Percentiles rank a stretch among this genome's conserved stretches.
Evolutionary conservation across 2,329 filamentous ascomycete species (phyloP).

Genomic region (Cladosporium sp.): DNA sequence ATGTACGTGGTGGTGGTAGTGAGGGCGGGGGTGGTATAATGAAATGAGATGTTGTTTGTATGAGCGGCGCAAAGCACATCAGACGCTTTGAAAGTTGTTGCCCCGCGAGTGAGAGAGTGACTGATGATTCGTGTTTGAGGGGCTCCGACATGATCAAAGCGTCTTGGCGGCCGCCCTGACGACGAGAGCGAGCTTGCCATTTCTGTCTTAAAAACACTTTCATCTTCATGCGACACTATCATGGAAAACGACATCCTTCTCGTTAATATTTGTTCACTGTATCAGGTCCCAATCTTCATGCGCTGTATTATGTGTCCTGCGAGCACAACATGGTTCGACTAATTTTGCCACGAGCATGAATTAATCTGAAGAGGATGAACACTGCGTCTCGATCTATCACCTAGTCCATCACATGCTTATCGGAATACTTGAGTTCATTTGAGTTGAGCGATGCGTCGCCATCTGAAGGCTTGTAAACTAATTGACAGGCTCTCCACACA

Average conservation of each 20-base stretch:
- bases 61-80: neutral
- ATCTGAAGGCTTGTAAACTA: too few species aligned
- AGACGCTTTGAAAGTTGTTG: constrained; percentile 1
- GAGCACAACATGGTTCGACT: too few species aligned
- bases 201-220: neutral
- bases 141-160: neutral
- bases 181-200: neutral
- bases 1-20: neutral
- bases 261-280: neutral
- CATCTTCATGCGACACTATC: neutral
- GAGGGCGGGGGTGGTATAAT: neutral
- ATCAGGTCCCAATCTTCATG: too few species aligned
- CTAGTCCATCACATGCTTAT: too few species aligned
- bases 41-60: neutral
- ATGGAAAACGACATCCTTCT: neutral
- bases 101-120: neutral
- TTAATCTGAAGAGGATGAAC: too few species aligned
- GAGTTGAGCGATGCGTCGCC: too few species aligned
- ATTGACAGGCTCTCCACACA: too few species aligned
- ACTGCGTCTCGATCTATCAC: too few species aligned
- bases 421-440: too few species aligned
- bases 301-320: too few species aligned
- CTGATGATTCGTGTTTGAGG: neutral
- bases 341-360: too few species aligned
- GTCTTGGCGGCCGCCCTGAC: neutral